Percentiles rank a stretch among this genome's conserved stretches.
These are phyloP conservation scores for Raffaelea albimanens DNA, from an alignment of 2,329 filamentous ascomycete genomes.

Conservation along the genomic window DNA sequence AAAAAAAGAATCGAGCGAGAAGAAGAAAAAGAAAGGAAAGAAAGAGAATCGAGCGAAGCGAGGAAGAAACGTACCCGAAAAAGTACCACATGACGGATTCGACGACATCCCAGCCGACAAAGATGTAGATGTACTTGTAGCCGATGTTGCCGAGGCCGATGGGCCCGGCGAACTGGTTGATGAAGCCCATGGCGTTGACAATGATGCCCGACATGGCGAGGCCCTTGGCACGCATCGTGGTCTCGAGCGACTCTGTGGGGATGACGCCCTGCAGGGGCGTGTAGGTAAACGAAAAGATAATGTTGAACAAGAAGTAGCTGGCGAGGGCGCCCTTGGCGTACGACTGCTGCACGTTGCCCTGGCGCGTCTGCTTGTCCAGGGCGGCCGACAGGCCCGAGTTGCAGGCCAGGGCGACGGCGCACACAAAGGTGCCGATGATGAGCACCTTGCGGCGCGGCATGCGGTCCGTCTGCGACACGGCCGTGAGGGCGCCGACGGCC, in stretches of 20 bases:
- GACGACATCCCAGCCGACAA: constrained; percentile 37
- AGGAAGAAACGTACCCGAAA: constrained; percentile 23
- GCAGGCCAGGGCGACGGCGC: constrained; percentile 30
- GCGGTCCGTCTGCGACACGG: constrained; percentile 31
- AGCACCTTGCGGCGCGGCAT: constrained; percentile 38
- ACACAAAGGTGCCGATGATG: constrained; percentile 31
- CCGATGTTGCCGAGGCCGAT: constrained; percentile 34
- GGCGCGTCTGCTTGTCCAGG: constrained; percentile 19
- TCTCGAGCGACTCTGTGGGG: constrained; percentile 37
- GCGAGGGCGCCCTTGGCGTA: constrained; percentile 34
- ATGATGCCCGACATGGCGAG: constrained; percentile 34
- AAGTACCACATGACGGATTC: constrained; percentile 28
- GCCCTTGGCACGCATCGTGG: constrained; percentile 37
- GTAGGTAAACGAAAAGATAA: constrained; percentile 39
- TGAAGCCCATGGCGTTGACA: constrained; percentile 34
- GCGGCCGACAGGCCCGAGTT: constrained; percentile 34
- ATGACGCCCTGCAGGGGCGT: constrained; percentile 39
- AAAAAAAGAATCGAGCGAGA: constrained; percentile 10
- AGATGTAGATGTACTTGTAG: constrained; percentile 35
- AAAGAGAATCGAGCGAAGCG: background rate
- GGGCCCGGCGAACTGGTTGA: constrained; percentile 37
- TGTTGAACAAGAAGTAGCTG: constrained; percentile 39
- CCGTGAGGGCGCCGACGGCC: constrained; percentile 32
- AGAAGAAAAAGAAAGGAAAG: background rate
- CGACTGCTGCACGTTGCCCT: constrained; percentile 21